Evolutionary conservation across 2,329 filamentous ascomycete genomes (phyloP).

Genomic region (Rutstroemia sp.): DNA sequence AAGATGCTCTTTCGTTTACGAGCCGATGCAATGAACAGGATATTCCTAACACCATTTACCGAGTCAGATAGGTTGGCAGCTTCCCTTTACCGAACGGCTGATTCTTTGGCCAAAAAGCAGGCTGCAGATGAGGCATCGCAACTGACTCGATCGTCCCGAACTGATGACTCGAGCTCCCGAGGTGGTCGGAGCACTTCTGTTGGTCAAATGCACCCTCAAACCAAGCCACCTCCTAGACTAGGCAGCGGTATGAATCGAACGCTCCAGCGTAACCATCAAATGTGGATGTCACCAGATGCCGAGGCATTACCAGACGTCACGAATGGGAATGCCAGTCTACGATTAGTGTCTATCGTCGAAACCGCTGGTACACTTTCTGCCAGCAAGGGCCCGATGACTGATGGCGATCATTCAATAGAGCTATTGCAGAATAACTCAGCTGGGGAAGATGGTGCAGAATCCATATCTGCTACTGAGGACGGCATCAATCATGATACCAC

Average conservation of each 20-base stretch:
- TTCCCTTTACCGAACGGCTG: conserved; percentile 57
- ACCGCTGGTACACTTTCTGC: not conserved
- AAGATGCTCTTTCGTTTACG: conserved; percentile 76
- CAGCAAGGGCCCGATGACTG: not conserved
- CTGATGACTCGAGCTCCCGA: conserved; percentile 30
- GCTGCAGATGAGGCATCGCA: conserved; percentile 33
- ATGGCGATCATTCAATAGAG: not conserved
- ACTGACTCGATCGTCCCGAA: conserved; percentile 30
- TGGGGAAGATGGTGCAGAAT: not conserved
- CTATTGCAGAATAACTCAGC: not conserved
- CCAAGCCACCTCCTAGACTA: conserved; percentile 32
- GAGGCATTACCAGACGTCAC: conserved; percentile 43
- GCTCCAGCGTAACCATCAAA: conserved; percentile 38
- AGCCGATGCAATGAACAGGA: conserved; percentile 70
- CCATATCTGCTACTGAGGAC: not conserved
- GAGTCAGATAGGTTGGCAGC: conserved; percentile 69
- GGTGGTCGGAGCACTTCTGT: conserved; percentile 28
- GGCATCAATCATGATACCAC: not conserved
- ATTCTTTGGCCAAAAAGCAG: conserved; percentile 39
- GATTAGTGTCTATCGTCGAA: conserved; percentile 23
- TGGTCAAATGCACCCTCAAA: conserved; percentile 20
- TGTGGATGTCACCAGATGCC: conserved; percentile 52
- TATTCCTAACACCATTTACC: conserved; percentile 63
- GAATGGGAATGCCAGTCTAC: conserved; percentile 28
- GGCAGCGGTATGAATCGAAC: conserved; percentile 23